These are phyloP conservation scores for Penicillium sp. DNA, from an alignment of 2,329 filamentous ascomycete species.

Conservation along the genomic window DNA sequence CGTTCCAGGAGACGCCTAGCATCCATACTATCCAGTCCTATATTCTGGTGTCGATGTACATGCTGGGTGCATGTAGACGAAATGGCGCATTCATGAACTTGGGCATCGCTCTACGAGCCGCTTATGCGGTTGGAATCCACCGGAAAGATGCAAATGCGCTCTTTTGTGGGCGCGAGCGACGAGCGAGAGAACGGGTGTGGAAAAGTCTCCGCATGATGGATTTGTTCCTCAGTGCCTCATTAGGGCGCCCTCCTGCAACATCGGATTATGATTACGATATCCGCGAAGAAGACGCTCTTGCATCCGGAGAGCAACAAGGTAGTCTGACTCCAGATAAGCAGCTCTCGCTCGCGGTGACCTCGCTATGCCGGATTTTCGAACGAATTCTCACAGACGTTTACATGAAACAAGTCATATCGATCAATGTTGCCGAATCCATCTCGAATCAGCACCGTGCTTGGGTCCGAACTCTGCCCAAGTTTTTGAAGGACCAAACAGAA, in stretches of 20 bases:
- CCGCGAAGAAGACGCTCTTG: conserved; percentile 38
- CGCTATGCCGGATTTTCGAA: conserved; percentile 45
- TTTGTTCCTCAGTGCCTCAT: conserved; percentile 52
- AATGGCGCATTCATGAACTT: conserved; percentile 57
- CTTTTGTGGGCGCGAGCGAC: conserved; percentile 45
- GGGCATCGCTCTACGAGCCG: conserved; percentile 53
- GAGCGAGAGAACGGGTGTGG: conserved; percentile 53
- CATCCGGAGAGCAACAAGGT: conserved; percentile 22
- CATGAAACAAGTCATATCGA: conserved; percentile 45
- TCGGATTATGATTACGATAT: conserved; percentile 52
- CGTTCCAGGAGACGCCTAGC: conserved; percentile 52
- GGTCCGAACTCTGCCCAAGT: conserved; percentile 44
- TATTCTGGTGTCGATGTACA: conserved; percentile 53
- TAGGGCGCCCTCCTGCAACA: conserved; percentile 55
- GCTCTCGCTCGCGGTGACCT: conserved; percentile 51
- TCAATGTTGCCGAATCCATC: conserved; percentile 44
- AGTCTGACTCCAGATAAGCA: conserved; percentile 35
- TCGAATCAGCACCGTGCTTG: conserved; percentile 45
- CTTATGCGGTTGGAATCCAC: conserved; percentile 55
- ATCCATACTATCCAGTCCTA: conserved; percentile 55
- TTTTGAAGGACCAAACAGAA: conserved; percentile 50
- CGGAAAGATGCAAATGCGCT: conserved; percentile 54
- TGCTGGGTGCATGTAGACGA: conserved; percentile 53
- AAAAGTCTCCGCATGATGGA: conserved; percentile 55
- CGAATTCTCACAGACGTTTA: conserved; percentile 46